Conservation (phyloP, 441 rosid genomes). For the Populus hybrid region DNA sequence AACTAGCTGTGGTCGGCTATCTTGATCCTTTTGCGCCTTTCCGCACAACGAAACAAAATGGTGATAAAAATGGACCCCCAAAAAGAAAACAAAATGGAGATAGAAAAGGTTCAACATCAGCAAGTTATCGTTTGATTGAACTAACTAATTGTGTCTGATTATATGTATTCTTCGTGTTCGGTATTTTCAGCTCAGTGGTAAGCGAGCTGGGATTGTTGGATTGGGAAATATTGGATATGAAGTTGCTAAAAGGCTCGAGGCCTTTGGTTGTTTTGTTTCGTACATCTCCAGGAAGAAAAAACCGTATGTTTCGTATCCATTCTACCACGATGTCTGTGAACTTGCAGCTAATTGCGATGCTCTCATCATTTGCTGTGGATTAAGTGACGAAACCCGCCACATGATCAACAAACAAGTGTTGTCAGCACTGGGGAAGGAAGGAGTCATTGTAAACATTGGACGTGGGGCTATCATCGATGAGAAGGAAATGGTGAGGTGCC, state of each 20-base stretch:
- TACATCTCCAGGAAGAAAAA: constrained; percentile 47
- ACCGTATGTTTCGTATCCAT: constrained; percentile 27
- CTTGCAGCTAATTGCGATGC: constrained; percentile 48
- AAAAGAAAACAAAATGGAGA: not conserved
- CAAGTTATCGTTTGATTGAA: not conserved
- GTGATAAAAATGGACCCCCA: not conserved
- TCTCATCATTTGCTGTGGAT: constrained; percentile 48
- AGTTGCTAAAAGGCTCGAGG: constrained; percentile 51
- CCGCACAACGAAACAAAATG: not conserved
- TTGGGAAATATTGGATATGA: constrained; percentile 41
- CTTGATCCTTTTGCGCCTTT: not conserved
- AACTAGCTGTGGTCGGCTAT: not conserved
- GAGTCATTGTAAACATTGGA: constrained; percentile 21
- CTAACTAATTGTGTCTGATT: not conserved
- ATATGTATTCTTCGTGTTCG: not conserved
- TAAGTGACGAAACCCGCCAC: constrained; percentile 42
- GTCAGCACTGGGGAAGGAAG: constrained; percentile 55
- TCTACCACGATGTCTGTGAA: constrained; percentile 35
- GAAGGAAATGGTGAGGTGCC: constrained; percentile 47
- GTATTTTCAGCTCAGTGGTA: constrained; percentile 46
- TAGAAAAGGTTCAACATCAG: not conserved
- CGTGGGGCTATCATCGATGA: constrained; percentile 57
- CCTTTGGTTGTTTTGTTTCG: constrained; percentile 44
- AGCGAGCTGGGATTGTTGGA: constrained; percentile 55
- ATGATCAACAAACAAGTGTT: constrained; percentile 50